These are phyloP conservation scores for Balansia obtecta DNA, from an alignment of 2,329 filamentous ascomycete species.

Conservation along the genomic window DNA sequence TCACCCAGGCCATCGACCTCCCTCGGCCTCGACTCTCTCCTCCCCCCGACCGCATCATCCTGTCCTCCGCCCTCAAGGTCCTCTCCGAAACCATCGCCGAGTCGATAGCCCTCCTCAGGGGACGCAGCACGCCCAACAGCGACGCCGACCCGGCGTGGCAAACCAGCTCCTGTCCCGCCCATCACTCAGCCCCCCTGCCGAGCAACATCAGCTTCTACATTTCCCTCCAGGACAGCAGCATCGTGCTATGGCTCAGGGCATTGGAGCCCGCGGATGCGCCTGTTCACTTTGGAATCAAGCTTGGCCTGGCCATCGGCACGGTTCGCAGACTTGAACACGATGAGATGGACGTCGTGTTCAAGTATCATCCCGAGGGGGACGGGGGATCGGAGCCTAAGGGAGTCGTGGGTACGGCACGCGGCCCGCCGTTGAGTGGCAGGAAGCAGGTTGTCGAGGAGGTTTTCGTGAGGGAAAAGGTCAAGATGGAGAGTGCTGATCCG, in stretches of 20 bases:
- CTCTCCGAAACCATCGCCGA: constrained; percentile 42
- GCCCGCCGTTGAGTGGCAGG: constrained; percentile 13
- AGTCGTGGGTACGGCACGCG: constrained; percentile 10
- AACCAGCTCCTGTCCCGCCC: constrained; percentile 27
- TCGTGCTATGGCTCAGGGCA: constrained; percentile 58
- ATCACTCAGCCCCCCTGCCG: constrained; percentile 35
- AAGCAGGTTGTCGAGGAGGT: constrained; percentile 42
- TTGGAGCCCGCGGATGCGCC: constrained; percentile 55
- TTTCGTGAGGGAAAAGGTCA: constrained; percentile 77
- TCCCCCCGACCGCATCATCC: constrained; percentile 40
- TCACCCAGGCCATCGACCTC: constrained; percentile 74
- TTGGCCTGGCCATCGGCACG: constrained; percentile 57
- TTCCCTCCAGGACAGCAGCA: constrained; percentile 53
- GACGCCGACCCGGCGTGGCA: constrained; percentile 31
- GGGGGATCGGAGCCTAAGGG: constrained; percentile 14
- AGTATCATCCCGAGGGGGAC: constrained; percentile 33
- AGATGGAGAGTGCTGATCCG: constrained; percentile 81
- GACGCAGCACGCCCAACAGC: constrained; percentile 28
- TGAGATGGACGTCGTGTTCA: constrained; percentile 68
- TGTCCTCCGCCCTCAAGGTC: constrained; percentile 42
- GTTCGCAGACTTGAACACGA: constrained; percentile 57
- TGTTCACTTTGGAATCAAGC: constrained; percentile 50
- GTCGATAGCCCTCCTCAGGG: constrained; percentile 42
- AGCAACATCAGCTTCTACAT: constrained; percentile 63
- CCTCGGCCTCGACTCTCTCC: constrained; percentile 59